A percentile compares a stretch with the other conserved stretches of the same genome.
Evolutionary conservation across 352 stramenopile species (phyloP).

Genomic region (Pseudoperonospora humuli): DNA sequence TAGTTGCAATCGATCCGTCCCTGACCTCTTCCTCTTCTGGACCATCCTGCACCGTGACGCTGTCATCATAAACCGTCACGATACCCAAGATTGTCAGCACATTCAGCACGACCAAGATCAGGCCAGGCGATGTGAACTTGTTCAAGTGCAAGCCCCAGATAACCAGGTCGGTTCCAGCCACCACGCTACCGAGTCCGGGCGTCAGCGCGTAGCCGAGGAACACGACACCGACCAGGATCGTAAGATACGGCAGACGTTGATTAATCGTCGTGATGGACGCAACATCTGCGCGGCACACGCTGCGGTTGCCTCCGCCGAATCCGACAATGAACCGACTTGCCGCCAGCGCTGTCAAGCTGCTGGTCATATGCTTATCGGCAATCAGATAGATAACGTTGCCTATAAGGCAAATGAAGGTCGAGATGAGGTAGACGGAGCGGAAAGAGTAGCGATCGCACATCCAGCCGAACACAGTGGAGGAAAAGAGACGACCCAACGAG

Average conservation of each 20-base stretch:
- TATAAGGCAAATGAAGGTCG: constrained; percentile 51
- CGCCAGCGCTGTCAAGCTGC: constrained; percentile 43
- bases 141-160: constrained; percentile 56
- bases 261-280: constrained; percentile 58
- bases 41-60: constrained; percentile 42
- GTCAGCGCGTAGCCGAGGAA: constrained; percentile 68
- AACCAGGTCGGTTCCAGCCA: constrained; percentile 40
- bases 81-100: constrained; percentile 52
- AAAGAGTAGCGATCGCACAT: constrained; percentile 78
- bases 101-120: constrained; percentile 56
- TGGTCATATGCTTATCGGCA: constrained; percentile 47
- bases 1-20: background rate
- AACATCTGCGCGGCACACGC: constrained; percentile 64
- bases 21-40: constrained; percentile 32
- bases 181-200: constrained; percentile 47
- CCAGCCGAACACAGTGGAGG: constrained; percentile 67
- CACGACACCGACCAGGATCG: constrained; percentile 60
- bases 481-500: constrained; percentile 61
- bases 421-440: constrained; percentile 68
- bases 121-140: constrained; percentile 55
- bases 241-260: constrained; percentile 63
- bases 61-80: constrained; percentile 49
- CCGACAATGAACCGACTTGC: constrained; percentile 62
- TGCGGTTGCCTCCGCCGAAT: constrained; percentile 66
- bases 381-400: constrained; percentile 71